A percentile compares a stretch with the other conserved stretches of the same genome.
Evolutionary conservation across 495 filamentous ascomycete genomes (phyloP).

Genomic region (Xylaria grammica): DNA sequence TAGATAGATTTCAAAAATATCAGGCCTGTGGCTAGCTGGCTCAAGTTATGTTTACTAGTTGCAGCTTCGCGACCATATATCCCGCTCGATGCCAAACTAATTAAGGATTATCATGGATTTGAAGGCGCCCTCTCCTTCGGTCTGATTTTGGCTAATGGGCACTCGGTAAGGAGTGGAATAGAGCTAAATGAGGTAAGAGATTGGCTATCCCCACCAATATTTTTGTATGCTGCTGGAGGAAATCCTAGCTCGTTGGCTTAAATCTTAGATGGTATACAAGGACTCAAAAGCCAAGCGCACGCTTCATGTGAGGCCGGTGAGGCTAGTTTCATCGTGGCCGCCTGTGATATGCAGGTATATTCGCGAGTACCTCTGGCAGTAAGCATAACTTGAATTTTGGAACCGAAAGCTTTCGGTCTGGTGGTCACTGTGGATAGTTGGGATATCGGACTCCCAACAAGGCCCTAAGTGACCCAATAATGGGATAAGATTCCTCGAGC

Average conservation of each 20-base stretch:
- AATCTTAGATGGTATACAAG: not conserved
- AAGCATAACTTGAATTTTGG: not conserved
- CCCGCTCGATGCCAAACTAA: not conserved
- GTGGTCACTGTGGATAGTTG: not conserved
- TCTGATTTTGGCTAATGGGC: not conserved
- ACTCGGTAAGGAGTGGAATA: not conserved
- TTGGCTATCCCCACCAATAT: not conserved
- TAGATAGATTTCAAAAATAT: slow-evolving; percentile 1
- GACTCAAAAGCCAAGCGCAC: not conserved
- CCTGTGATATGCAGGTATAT: not conserved
- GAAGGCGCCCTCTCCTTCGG: not conserved
- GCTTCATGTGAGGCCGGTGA: not conserved
- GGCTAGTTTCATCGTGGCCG: not conserved
- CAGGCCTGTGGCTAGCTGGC: slow-evolving; percentile 1
- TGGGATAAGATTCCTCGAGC: not conserved
- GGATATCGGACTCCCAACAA: not conserved
- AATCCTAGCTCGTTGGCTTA: not conserved
- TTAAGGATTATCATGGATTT: not conserved
- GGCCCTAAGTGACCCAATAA: not conserved
- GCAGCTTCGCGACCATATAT: slow-evolving; percentile 11
- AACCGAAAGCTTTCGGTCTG: not conserved
- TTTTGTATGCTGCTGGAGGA: not conserved
- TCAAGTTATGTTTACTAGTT: not conserved
- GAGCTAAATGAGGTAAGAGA: not conserved
- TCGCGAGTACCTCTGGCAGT: not conserved